phyloP scores from a whole-genome alignment of 2,329 filamentous ascomycete species.

The Claviceps capensis region DNA sequence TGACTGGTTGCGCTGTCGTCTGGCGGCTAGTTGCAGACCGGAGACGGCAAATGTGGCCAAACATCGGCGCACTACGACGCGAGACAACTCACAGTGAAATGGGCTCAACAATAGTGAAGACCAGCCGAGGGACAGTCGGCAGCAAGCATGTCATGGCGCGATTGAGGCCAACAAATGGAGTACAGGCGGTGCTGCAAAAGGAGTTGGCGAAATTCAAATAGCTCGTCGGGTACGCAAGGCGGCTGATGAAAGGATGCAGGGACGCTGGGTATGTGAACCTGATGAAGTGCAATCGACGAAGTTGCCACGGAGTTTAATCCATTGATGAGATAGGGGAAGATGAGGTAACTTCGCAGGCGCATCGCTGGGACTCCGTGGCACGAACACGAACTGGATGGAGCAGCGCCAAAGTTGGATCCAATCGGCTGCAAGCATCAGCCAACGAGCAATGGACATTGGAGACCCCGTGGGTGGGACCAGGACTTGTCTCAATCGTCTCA shows the following conservation, averaged over 20 bases:
- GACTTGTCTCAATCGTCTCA: no score
- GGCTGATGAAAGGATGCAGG: neutral
- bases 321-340: neutral
- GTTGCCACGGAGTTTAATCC: neutral
- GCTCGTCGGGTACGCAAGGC: neutral
- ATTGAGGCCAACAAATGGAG: neutral
- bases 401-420: no score
- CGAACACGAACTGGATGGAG: no score
- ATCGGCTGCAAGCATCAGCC: no score
- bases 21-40: neutral
- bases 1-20: no score
- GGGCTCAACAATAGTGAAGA: slow-evolving; percentile 57
- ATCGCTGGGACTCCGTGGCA: no score
- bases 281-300: neutral
- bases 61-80: neutral
- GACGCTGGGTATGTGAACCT: neutral
- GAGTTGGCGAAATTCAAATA: neutral
- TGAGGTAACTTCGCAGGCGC: no score
- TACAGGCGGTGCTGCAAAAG: neutral
- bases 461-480: no score
- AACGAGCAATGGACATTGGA: no score
- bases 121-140: slow-evolving; percentile 47
- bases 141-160: slow-evolving; percentile 44
- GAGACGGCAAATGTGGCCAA: slow-evolving; percentile 2
- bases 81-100: slow-evolving; percentile 45